Evolutionary conservation across 2,329 filamentous ascomycete genomes (phyloP).

Genomic region (Aspergillus pseudoviridinutans): DNA sequence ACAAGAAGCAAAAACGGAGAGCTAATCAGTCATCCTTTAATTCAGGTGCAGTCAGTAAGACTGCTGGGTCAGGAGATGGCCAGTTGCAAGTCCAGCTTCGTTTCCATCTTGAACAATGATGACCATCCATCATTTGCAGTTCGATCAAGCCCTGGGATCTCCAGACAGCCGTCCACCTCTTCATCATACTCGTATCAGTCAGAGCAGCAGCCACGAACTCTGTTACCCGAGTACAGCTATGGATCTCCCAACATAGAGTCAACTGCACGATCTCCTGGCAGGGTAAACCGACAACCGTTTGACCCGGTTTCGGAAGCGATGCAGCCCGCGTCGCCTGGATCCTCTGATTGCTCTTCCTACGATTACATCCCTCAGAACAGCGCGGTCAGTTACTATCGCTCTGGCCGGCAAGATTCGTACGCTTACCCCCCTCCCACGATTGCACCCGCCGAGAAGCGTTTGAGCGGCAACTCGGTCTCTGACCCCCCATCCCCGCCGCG

Average conservation of each 20-base stretch:
- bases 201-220: constrained; percentile 15
- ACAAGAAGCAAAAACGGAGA: neutral
- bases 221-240: constrained; percentile 17
- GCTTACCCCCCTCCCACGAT: constrained; percentile 20
- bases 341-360: constrained; percentile 30
- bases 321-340: constrained; percentile 28
- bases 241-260: constrained; percentile 23
- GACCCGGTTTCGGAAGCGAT: constrained; percentile 23
- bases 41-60: neutral
- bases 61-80: constrained; percentile 23
- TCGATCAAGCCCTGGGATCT: constrained; percentile 27
- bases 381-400: constrained; percentile 22
- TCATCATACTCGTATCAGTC: constrained; percentile 19
- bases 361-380: constrained; percentile 25
- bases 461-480: constrained; percentile 18
- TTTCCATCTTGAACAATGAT: constrained; percentile 47
- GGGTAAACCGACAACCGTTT: constrained; percentile 19
- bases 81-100: constrained; percentile 31
- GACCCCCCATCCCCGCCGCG: constrained; percentile 27
- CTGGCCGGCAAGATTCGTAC: constrained; percentile 24
- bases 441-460: constrained; percentile 22
- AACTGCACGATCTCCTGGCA: constrained; percentile 20
- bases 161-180: constrained; percentile 17
- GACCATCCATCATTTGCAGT: constrained; percentile 45
- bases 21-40: constrained; percentile 8